Evolutionary conservation across 352 stramenopile species (phyloP).

Genomic region (Phytophthora pinifolia): DNA sequence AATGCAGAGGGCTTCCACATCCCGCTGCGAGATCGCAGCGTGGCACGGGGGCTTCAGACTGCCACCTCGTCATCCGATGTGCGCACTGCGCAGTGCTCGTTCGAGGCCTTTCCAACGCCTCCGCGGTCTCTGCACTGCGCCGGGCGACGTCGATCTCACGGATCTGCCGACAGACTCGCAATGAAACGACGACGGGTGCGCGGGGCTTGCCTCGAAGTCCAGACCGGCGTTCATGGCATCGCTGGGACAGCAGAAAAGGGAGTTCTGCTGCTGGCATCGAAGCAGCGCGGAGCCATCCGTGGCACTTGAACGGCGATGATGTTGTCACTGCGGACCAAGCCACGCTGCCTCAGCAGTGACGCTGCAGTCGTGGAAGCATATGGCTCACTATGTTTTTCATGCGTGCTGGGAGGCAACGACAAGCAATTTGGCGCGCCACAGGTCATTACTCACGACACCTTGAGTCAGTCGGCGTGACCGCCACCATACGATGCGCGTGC

Average conservation of each 20-base stretch:
- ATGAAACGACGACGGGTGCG: conserved; percentile 22
- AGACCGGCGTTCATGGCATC: background rate
- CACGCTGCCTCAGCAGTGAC: conserved; percentile 13
- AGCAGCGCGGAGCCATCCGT: conserved; percentile 7
- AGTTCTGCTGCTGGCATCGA: conserved; percentile 18
- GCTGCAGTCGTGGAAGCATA: conserved; percentile 25
- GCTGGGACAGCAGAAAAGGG: conserved; percentile 15
- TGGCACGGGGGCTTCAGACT: conserved; percentile 8
- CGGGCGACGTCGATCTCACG: conserved; percentile 12
- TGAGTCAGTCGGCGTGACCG: conserved; percentile 27
- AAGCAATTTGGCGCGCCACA: conserved; percentile 15
- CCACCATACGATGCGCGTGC: conserved; percentile 17
- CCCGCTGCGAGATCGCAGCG: conserved; percentile 15
- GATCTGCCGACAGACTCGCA: conserved; percentile 24
- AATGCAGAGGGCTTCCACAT: conserved; percentile 7
- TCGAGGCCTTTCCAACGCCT: conserved; percentile 16
- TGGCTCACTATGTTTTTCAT: conserved; percentile 21
- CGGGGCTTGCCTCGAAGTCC: background rate
- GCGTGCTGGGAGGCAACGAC: conserved; percentile 16
- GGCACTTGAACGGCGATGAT: conserved; percentile 1
- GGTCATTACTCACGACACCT: conserved; percentile 25
- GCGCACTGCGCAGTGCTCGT: background rate
- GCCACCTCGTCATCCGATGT: conserved; percentile 27
- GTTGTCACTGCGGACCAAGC: background rate
- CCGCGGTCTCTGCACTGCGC: conserved; percentile 16